Base-by-base conservation (phyloP, 495 filamentous ascomycete species). In the Symbiotaphrina buchneri region DNA sequence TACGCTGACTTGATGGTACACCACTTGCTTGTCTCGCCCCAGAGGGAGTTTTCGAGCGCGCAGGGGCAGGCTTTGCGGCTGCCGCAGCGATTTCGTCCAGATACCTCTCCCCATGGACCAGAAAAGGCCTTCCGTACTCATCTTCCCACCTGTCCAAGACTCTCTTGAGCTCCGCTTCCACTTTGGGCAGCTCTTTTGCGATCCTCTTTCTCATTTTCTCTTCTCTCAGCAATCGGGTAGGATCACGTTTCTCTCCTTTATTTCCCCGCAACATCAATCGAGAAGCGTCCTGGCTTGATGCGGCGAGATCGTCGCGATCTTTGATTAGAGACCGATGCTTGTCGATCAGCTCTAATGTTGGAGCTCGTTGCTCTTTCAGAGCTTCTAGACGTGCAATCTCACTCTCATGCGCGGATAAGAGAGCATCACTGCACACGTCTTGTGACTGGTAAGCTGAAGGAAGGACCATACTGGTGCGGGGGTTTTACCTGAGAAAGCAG, bases 161-260 rank as follows among this genome's bases (percentile, higher is more conserved):
- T 42, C 73, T 90, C 37, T 64, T 69, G 25, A 99, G 56, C 6
- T 95, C 83, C 0, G 60, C 59, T 32, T 82, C 76, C 10, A 99
- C 59, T 50, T 87, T 95, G 4, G 87, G 87, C 26, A 99, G 59
- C 39, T 99, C 87, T 51, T 94, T 94, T 10, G 81, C 61, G 35
- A 95, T 91, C 17, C 83, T 60, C 63, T 95, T 99, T 24, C 87
- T 68, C 80, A 93, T 87, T 61, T 93, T 95, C 55, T 99, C 87
- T 46, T 99, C 87, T 16, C 87, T 65, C 18, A 99, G 56, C n/a
- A 99, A 59, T 48, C 90, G 81, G 18, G 80, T 83, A 0, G 87
- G 87, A 48, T 99, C 87, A 41, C 87, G 75, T 43, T 68, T 72
- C 48, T 93, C 82, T 30, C 82, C 77, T 52, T 85, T 92, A 33